phyloP scores from a whole-genome alignment of 306 rosid species.

The Cicer pinnatifidum region DNA sequence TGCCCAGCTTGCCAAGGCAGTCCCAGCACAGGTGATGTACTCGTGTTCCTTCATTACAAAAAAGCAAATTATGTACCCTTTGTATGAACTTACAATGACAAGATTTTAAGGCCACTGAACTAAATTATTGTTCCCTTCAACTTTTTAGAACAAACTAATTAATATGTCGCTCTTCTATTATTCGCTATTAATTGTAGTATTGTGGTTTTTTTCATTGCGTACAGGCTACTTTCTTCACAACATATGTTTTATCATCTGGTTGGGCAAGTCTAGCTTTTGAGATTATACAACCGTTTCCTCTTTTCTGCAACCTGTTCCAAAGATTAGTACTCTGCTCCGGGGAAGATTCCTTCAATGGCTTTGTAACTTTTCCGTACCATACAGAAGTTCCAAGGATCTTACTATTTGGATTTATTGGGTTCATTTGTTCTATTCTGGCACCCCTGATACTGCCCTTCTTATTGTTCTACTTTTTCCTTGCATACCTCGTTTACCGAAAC shows the following conservation, averaged over 20 bases:
- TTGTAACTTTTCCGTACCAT: slow-evolving; percentile 78
- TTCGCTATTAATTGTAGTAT: slow-evolving; percentile 33
- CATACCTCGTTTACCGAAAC: slow-evolving; percentile 84
- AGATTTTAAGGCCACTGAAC: slow-evolving; percentile 3
- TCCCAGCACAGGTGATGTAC: slow-evolving; percentile 81
- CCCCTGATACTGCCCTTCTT: slow-evolving; percentile 89
- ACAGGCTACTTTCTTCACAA: slow-evolving; percentile 84
- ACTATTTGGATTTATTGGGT: slow-evolving; percentile 85
- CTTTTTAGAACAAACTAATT: neutral
- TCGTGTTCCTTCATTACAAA: slow-evolving; percentile 21
- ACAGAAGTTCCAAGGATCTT: slow-evolving; percentile 89
- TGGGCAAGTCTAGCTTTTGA: slow-evolving; percentile 94
- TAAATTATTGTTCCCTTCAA: slow-evolving; percentile 19
- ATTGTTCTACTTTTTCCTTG: slow-evolving; percentile 77
- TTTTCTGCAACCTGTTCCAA: slow-evolving; percentile 59
- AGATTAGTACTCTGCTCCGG: slow-evolving; percentile 57
- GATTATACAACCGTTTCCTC: slow-evolving; percentile 75
- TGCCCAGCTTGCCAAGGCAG: slow-evolving; percentile 75
- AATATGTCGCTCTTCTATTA: neutral
- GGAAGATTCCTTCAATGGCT: slow-evolving; percentile 49
- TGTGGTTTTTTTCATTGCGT: slow-evolving; percentile 33
- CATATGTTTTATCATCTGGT: slow-evolving; percentile 93
- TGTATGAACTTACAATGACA: slow-evolving; percentile 3
- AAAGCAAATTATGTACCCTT: slow-evolving; percentile 1
- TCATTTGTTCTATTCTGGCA: slow-evolving; percentile 79